Evolutionary conservation across 441 rosid species (phyloP), one percentile per base, ranked within the genome.

Genomic region (Adansonia madagascariensis): DNA sequence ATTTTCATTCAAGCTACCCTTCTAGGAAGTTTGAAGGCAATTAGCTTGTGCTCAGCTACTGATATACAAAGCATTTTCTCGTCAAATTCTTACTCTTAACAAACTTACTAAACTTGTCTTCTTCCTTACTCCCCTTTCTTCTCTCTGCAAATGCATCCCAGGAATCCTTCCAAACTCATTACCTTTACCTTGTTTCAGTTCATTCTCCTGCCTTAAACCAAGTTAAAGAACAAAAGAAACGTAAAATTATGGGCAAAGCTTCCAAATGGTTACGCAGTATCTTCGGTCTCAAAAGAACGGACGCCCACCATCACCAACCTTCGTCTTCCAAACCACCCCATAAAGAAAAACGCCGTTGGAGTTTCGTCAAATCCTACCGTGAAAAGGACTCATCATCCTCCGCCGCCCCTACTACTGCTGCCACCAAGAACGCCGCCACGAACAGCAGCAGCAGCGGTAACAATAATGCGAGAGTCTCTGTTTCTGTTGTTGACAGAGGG

Each of bases 341-440:
- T 8, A 14, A 52, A 14, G 89, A 89, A 53, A 93, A 86, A 79
- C 92, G 94, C 22, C 84, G 94, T 0, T 95, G 99, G 99, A 88
- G 90, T 68, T 95, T 95, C 80, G 97, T 90, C 64, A 92, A 88
- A 80, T 86, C 97, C 62, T 84, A 79, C 84, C 88, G 92, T 31
- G 91, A 91, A 43, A 89, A 84, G 14, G 87, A 39, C 71, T 62
- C 15, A 24, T 24, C 27, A 24, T 24, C 27, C 65, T 8, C 63
- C 20, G 31, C 53, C 41, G 8, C 79, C 52, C 0, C 69, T 22
- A 31, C 76, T 3, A 1, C 76, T 64, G 70, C 7, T 0, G 10
- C 60, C 22, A 71, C 24, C 27, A 20, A 14, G 1, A 0, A 24
- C 27, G 2, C 80, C 75, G 2, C 63, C 35, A 3, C 6, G 1